Evolutionary conservation across 2,329 filamentous ascomycete genomes (phyloP), one percentile per base, ranked within the genome.

Genomic region (Penicillium sp.): DNA sequence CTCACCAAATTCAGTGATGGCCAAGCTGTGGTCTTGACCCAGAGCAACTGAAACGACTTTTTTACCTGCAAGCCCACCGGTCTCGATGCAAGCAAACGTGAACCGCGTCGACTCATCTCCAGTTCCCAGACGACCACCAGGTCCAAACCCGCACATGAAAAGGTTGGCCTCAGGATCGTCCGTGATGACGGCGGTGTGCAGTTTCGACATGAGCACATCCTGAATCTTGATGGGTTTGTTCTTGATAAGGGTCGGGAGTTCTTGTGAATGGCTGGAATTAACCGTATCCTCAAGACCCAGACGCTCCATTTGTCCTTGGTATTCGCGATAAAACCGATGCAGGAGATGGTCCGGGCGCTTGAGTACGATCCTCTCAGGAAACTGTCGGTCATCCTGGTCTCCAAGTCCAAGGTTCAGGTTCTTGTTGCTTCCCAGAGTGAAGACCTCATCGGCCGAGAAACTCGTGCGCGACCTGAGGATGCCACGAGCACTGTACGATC

Each of bases 341-440:
- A 95, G 64, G 1, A 97, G 73, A 58, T 87, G 81, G 16, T 87
- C 82, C 0, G 93, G 88, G 11, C 91, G 81, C 39, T 81, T 79
- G 21, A 97, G 66, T 20, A 76, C 72, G 8, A 96, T 81, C 7
- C 88, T 84, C 62, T 97, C 93, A 0, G 93, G 93, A 56, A 85
- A 94, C 50, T 97, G 90, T 3, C 93, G 82, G 60, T 98, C 91
- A 62, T 96, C 89, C 57, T 94, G 85, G 59, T 98, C 90, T n/a
- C 90, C 90, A 45, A 97, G 84, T 1, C 93, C 93, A 15, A 98
- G 77, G 0, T 87, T 93, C 7, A 94, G 69, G 54, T 98, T 98
- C 59, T 93, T 94, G 68, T 96, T 98, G 67, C 90, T 97, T 34
- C 93, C 93, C 66, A 97, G 96, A 1, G 88, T 84, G 57, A 88